A percentile compares a stretch with the other conserved stretches of the same genome.
Conservation (phyloP, 371 early-diverging fungal genomes). For the Ecytonucleospora hepatopenaei region DNA sequence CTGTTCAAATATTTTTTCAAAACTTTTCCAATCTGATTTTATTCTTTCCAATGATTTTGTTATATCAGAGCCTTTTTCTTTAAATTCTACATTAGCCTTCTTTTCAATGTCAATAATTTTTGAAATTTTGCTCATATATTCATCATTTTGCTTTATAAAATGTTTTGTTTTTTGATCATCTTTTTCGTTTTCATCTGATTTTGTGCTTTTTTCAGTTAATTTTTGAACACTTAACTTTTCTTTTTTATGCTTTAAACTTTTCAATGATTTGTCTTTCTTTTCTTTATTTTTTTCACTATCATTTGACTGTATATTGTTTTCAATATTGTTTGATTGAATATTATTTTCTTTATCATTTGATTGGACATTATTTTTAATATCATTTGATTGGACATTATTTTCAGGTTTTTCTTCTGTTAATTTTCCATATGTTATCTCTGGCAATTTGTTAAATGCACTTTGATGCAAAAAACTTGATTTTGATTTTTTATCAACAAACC, state of each 20-base stretch:
- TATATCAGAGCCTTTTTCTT: neutral
- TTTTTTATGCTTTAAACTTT: neutral
- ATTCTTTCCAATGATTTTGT: neutral
- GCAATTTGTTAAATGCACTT: neutral
- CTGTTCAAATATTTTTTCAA: neutral
- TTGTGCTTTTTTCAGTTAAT: neutral
- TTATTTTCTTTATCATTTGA: neutral
- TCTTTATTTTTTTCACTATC: neutral
- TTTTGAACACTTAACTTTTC: neutral
- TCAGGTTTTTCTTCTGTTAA: neutral
- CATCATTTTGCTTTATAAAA: no score
- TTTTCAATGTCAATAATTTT: neutral
- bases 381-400: neutral
- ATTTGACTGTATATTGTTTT: neutral
- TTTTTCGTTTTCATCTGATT: neutral
- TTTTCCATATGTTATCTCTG: neutral
- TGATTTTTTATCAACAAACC: neutral
- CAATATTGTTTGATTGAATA: neutral
- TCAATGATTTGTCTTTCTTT: neutral
- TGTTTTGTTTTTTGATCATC: neutral
- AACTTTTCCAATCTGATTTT: neutral
- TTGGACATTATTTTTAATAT: neutral
- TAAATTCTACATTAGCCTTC: neutral
- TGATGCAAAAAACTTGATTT: neutral
- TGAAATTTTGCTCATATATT: neutral